Evolutionary conservation across 139 green algal species (phyloP).

Genomic region (Chlamydomonas asymmetrica): DNA sequence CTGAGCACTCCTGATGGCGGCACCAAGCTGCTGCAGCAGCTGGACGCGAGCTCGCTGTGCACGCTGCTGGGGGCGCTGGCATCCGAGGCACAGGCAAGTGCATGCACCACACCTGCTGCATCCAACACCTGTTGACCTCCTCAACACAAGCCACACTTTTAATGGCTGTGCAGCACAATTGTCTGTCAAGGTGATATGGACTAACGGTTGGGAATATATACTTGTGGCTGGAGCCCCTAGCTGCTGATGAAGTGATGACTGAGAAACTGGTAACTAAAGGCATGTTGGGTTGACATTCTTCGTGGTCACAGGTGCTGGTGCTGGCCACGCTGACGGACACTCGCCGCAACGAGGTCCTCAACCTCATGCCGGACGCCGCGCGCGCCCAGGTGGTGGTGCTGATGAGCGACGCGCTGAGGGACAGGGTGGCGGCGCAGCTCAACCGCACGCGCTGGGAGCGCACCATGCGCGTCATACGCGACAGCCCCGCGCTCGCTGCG

Average conservation of each 20-base stretch:
- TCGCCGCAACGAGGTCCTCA: conserved; percentile 20
- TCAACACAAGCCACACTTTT: too few species aligned
- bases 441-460: conserved; percentile 28
- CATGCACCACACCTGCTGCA: background rate
- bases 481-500: conserved; percentile 15
- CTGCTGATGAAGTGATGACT: too few species aligned
- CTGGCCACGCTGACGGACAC: conserved; percentile 11
- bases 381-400: conserved; percentile 26
- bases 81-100: conserved; percentile 18
- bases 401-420: conserved; percentile 27
- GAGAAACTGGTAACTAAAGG: too few species aligned
- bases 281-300: too few species aligned
- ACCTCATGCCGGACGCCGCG: conserved; percentile 33
- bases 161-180: too few species aligned
- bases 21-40: conserved; percentile 15
- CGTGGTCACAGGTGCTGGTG: conserved; percentile 17
- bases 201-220: too few species aligned
- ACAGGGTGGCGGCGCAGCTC: conserved; percentile 12
- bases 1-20: too few species aligned
- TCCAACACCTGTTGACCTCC: background rate
- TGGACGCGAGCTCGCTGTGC: conserved; percentile 7
- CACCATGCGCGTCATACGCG: conserved; percentile 34
- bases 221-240: too few species aligned
- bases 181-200: too few species aligned
- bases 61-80: conserved; percentile 1